Base-by-base conservation (phyloP, 192 early-diverging fungal species). In the Linnemannia schmuckeri region DNA sequence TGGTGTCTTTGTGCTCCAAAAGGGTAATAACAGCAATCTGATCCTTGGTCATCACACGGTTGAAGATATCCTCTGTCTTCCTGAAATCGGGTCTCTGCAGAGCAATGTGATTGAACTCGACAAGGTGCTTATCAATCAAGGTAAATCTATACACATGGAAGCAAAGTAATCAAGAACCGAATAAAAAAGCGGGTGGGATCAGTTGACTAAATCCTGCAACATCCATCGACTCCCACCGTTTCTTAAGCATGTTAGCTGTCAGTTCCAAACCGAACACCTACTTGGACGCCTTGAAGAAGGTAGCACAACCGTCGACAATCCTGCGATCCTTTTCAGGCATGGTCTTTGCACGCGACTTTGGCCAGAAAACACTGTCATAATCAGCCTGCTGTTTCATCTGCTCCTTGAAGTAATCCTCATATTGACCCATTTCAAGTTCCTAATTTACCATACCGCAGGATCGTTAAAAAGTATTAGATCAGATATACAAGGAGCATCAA, bases 1-100 rank as follows among this genome's bases (percentile, higher is more conserved):
- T 90, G 15, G 92, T 94, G 49, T 96, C 94, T 88, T 96, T 96
- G 80, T 95, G 92, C 83, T 97, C 95, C 82, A 99, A 90, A 46
- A 98, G 87, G 18, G 93, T 91, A 71, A 98, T 91, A 9, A 96
- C 92, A 18, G 95, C 96, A 79, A 99, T 96, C 82, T 99, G 97
- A 90, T 99, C 98, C 89, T 98, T 98, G 71, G 97, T 94, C 96
- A 98, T 98, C 24, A 99, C 97, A 38, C 98, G 95, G 87, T 99
- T 98, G 88, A 97, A 97, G 55, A 98, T 94, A 87, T 99, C 98
- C 42, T 97, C 97, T 49, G 94, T 94, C 87, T 97, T 94, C 61
- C 96, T 95, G 61, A 98, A 95, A 82, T 98, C 97, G 38, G 95
- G 93, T 80, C 96, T 89, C 74, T 94, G 93, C 88, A 98, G 93